Percentiles rank a stretch among this genome's conserved stretches.
Conservation (phyloP, 2,329 filamentous ascomycete species). For the Rhinocladiella similis region DNA sequence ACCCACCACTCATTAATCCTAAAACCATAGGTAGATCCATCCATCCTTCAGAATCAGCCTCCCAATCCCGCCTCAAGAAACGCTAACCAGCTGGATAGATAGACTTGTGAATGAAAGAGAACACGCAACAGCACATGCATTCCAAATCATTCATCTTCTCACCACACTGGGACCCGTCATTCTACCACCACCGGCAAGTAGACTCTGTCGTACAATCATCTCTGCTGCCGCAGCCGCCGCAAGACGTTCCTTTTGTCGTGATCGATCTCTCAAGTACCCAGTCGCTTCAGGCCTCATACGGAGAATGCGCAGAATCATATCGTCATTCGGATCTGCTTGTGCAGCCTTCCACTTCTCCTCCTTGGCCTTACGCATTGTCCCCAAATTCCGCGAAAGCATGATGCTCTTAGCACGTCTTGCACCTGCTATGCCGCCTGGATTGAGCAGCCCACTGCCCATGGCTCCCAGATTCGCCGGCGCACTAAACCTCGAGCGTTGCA, state of each 20-base stretch:
- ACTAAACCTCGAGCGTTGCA: conserved; percentile 66
- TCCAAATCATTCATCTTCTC: conserved; percentile 11
- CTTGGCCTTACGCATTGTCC: conserved; percentile 94
- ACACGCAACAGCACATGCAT: too few relatives aligned
- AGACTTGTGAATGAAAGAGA: too few relatives aligned
- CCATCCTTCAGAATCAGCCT: too few relatives aligned
- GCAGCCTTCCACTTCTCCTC: conserved; percentile 94
- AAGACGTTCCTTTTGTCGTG: conserved; percentile 89
- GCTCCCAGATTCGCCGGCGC: conserved; percentile 58
- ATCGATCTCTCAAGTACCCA: conserved; percentile 83
- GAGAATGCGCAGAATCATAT: conserved; percentile 94
- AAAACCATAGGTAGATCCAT: too few relatives aligned
- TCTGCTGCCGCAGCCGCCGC: conserved; percentile 88
- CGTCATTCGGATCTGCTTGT: conserved; percentile 93
- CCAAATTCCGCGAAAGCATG: conserved; percentile 90
- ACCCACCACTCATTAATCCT: too few relatives aligned
- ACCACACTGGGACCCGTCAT: conserved; percentile 46
- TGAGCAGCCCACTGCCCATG: conserved; percentile 50
- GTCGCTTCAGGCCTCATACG: conserved; percentile 92
- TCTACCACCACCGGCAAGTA: conserved; percentile 59
- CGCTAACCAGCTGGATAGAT: too few relatives aligned
- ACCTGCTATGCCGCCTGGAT: conserved; percentile 48
- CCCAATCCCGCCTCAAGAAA: conserved; percentile 25
- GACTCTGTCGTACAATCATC: conserved; percentile 90
- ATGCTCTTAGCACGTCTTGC: conserved; percentile 66